Conservation (phyloP, 1,139 yeast genomes). For the Yamadazyma atlantica region DNA sequence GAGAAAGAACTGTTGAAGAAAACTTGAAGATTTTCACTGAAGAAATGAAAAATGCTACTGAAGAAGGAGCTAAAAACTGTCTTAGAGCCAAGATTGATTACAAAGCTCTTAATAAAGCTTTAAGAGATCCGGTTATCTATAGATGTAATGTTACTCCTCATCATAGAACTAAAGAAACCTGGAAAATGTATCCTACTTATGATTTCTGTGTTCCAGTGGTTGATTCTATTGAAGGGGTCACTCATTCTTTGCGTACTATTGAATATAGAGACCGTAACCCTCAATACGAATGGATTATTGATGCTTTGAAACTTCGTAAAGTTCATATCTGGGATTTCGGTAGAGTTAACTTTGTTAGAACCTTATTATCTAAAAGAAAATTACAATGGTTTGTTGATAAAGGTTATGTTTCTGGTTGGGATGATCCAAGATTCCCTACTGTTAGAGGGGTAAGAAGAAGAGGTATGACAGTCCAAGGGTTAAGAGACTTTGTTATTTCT, state of each 20-base stretch:
- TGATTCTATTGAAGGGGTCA: slow-evolving; percentile 92
- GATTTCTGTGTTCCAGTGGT: slow-evolving; percentile 98
- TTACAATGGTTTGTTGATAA: slow-evolving; percentile 98
- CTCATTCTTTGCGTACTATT: slow-evolving; percentile 94
- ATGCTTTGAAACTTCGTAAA: slow-evolving; percentile 76
- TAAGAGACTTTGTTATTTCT: slow-evolving; percentile 84
- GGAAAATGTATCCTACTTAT: slow-evolving; percentile 97
- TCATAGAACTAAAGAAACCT: slow-evolving; percentile 85
- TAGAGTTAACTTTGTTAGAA: slow-evolving; percentile 92
- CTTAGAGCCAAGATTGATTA: slow-evolving; percentile 94
- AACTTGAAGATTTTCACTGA: slow-evolving; percentile 78
- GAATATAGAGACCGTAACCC: slow-evolving; percentile 98
- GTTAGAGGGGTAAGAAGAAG: slow-evolving; percentile 98
- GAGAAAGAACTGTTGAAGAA: slow-evolving; percentile 90
- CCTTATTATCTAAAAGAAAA: slow-evolving; percentile 92
- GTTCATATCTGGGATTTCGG: slow-evolving; percentile 98
- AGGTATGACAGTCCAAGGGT: slow-evolving; percentile 98
- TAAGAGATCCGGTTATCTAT: slow-evolving; percentile 96
- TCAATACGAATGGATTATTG: slow-evolving; percentile 94
- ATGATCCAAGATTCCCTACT: slow-evolving; percentile 98
- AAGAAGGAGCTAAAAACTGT: slow-evolving; percentile 84
- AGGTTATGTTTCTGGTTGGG: slow-evolving; percentile 86
- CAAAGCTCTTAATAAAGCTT: slow-evolving; percentile 84
- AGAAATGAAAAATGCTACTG: slow-evolving; percentile 93
- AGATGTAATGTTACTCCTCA: slow-evolving; percentile 96